Percentiles rank a stretch among this genome's conserved stretches.
Conservation (phyloP, 768 basidiomycete genomes). For the Phaffia australis region DNA sequence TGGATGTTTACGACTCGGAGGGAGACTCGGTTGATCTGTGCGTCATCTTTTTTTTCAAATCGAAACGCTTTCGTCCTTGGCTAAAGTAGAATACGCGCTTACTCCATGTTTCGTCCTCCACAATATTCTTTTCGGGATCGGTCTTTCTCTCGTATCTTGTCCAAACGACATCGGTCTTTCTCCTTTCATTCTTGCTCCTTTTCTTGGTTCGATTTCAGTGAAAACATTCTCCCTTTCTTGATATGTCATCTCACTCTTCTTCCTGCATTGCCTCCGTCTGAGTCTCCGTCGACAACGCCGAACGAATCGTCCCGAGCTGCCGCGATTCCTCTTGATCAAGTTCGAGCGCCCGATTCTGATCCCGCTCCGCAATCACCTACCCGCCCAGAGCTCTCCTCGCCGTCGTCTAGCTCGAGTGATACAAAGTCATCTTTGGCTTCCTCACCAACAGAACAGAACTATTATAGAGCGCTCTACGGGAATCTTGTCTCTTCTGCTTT, state of each 20-base stretch:
- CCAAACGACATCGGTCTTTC: background rate
- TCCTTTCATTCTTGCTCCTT: background rate
- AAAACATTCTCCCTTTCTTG: slow-evolving; percentile 17
- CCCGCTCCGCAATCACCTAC: background rate
- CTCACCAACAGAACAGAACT: background rate
- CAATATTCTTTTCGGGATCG: too few relatives aligned
- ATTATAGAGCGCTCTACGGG: slow-evolving; percentile 22
- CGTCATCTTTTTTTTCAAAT: background rate
- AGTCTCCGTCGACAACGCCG: background rate
- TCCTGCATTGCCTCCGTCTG: background rate
- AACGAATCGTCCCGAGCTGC: background rate
- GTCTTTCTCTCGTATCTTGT: background rate
- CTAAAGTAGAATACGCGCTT: too few relatives aligned
- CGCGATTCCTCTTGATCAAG: slow-evolving; percentile 5
- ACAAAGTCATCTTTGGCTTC: too few relatives aligned
- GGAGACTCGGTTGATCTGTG: slow-evolving; percentile 14
- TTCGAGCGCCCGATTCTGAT: background rate
- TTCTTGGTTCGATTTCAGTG: background rate
- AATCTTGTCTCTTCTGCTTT: slow-evolving; percentile 23
- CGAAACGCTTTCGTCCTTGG: background rate
- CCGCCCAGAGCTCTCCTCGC: background rate
- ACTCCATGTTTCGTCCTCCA: too few relatives aligned
- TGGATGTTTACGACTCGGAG: slow-evolving; percentile 9
- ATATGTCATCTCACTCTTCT: slow-evolving; percentile 24
- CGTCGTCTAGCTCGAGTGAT: too few relatives aligned